Evolutionary conservation across 1,284 basidiomycete genomes (phyloP), one percentile per base, ranked within the genome.

Genomic region (Cryptococcus neoformans): DNA sequence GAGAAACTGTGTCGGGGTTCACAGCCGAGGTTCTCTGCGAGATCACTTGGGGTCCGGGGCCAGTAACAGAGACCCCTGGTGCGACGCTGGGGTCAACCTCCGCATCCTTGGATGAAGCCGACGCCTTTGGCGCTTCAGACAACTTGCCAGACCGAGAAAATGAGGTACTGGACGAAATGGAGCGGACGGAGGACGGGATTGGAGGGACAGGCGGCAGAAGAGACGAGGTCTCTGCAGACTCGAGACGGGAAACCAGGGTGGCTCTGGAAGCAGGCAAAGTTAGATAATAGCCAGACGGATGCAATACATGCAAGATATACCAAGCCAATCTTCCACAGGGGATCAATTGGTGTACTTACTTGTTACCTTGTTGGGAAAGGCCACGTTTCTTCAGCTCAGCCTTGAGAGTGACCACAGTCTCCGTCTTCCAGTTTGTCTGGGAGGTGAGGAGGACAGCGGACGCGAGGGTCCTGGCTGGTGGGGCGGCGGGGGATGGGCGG

Each of bases 381-480:
- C 87, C 86, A 51, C 87, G 83, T 51, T 76, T 74, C 70, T 81
- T 87, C 48, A 86, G 82, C 73, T 89, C 85, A 55, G 81, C 80
- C 71, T 83, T 84, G 51, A 90, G 81, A 47, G 83, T 81, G 8
- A 80, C 78, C 52, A 87, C 76, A 49, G 83, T 83, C 69, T 86
- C 73, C 51, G 45, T 56, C 56, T 81, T 73, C 81, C 83, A 73
- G 53, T 85, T 83, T 81, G 85, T 86, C 56, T 83, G 81, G 58
- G 83, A 82, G 45, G 81, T 82, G 59, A 88, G 81, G 42, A 89
- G 81, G 36, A 86, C 84, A 9, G 86, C 82, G 8, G 87, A 88
- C 44, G 85, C 87, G 55, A 89, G 68, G 7, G 62, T 62, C 53
- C 68, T 61, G 35, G 36, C 34, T 35, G 40, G 21, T 38, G 52